phyloP scores from a whole-genome alignment of 495 filamentous ascomycete genomes.

The Penicillium waksmanii region DNA sequence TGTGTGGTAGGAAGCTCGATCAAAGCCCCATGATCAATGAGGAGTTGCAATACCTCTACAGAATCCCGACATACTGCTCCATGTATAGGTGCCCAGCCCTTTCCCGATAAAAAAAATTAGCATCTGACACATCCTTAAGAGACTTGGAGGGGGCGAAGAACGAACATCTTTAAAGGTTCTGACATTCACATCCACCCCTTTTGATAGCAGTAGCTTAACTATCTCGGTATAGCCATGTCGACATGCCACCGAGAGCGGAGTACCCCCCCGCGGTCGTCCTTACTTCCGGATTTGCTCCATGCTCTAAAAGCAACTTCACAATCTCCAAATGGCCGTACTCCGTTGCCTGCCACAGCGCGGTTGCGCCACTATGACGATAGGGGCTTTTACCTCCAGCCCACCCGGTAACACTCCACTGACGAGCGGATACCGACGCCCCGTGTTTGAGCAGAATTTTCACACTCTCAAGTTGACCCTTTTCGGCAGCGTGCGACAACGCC shows the following conservation, averaged over 20 bases:
- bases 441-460: background rate
- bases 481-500: background rate
- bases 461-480: background rate
- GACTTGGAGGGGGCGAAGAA: no score
- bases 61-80: background rate
- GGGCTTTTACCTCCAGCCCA: background rate
- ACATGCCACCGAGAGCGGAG: background rate
- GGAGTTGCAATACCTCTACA: background rate
- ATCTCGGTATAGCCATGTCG: background rate
- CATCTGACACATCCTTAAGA: no score
- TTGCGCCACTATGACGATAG: background rate
- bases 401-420: background rate
- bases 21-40: background rate
- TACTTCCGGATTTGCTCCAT: background rate
- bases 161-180: background rate
- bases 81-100: background rate
- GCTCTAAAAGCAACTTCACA: background rate
- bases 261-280: background rate
- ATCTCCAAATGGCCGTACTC: background rate
- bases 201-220: background rate
- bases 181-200: background rate
- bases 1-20: background rate
- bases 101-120: no score
- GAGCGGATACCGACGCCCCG: background rate
- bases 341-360: background rate